A percentile compares a stretch with the other conserved stretches of the same genome.
Conservation (phyloP, 306 rosid species). For the Quercus rubra region DNA sequence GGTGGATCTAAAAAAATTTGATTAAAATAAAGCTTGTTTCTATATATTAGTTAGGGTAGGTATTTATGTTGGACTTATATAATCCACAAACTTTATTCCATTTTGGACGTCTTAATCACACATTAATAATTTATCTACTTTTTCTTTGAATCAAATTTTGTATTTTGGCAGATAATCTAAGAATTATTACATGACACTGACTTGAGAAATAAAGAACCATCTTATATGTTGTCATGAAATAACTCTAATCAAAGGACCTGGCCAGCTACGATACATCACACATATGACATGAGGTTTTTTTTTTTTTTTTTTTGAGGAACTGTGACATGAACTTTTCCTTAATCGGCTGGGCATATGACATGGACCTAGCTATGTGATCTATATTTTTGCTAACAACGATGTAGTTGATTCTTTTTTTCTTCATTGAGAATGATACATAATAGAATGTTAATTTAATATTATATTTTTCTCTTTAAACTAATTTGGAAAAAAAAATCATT, state of each 20-base stretch:
- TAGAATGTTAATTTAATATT: too few species aligned
- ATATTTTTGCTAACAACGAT: too few species aligned
- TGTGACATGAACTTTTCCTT: not conserved
- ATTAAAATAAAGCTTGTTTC: too few species aligned
- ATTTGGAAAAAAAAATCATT: too few species aligned
- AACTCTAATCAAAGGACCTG: too few species aligned
- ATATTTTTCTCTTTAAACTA: too few species aligned
- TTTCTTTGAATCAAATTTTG: not conserved
- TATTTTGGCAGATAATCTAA: not conserved
- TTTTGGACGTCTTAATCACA: constrained; percentile 11
- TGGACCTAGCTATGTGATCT: too few species aligned
- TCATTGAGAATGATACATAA: too few species aligned
- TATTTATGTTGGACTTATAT: not conserved
- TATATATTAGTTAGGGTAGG: not conserved
- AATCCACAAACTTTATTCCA: not conserved
- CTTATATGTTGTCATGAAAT: too few species aligned
- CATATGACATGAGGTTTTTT: not conserved
- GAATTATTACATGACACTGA: not conserved
- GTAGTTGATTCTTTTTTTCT: too few species aligned
- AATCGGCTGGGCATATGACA: not conserved
- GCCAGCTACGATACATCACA: not conserved
- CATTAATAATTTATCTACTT: not conserved
- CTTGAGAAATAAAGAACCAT: not conserved
- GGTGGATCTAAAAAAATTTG: too few species aligned
- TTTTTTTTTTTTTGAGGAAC: too few species aligned